Evolutionary conservation across 331 rosid species (phyloP).

Genomic region (Ulmus americana): DNA sequence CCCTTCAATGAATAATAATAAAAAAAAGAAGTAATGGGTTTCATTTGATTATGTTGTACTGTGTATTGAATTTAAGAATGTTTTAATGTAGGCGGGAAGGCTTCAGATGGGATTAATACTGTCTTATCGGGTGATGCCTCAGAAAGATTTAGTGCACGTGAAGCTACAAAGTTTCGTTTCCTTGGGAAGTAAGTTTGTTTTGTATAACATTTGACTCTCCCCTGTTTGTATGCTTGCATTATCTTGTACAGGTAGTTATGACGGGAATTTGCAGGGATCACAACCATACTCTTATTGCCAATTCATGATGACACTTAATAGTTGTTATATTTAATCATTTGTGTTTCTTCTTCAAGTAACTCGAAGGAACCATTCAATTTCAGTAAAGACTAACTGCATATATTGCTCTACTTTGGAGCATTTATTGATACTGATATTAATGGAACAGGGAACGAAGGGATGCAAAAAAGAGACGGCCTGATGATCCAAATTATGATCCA

Average conservation of each 20-base stretch:
- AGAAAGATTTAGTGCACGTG: conserved; percentile 62
- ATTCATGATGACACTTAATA: background rate
- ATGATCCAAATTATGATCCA: conserved; percentile 68
- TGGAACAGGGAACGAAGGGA: conserved; percentile 56
- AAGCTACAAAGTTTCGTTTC: conserved; percentile 56
- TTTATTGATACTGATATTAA: conserved; percentile 7
- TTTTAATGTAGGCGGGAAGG: conserved; percentile 41
- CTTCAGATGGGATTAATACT: conserved; percentile 29
- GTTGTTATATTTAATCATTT: background rate
- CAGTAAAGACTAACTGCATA: background rate
- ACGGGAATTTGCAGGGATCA: background rate
- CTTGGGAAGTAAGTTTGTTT: conserved; percentile 54
- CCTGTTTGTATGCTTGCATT: background rate
- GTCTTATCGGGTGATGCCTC: conserved; percentile 36
- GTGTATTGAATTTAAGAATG: conserved; percentile 17
- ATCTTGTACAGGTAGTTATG: background rate
- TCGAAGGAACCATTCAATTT: background rate
- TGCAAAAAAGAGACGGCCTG: conserved; percentile 59
- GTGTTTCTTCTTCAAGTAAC: background rate
- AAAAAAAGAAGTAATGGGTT: too few species aligned
- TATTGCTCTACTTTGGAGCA: conserved; percentile 9
- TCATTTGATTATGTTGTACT: too few species aligned
- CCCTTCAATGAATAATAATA: background rate
- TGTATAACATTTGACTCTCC: conserved; percentile 8
- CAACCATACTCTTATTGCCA: background rate